Base-by-base conservation (phyloP, 352 stramenopile genomes). In the Phytophthora palmivora region DNA sequence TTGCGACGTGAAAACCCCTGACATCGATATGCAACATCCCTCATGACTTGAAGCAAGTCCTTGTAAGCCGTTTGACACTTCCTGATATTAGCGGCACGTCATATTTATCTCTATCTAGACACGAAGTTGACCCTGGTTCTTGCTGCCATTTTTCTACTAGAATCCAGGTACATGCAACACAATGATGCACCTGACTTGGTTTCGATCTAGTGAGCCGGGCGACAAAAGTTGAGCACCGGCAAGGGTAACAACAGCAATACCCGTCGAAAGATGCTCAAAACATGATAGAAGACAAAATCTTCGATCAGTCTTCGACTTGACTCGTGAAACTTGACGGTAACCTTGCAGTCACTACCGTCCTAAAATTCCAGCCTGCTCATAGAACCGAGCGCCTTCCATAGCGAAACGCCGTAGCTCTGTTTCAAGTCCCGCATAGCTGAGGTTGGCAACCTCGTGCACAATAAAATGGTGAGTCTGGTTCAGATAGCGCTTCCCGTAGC, bases 401-500 rank as follows among this genome's bases (percentile, higher is more conserved):
- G 75, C 75, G 33, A 76, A 76, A 15, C 47, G 43, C 3, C 72
- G 65, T 16, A 84, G 55, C n/a, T 65, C 34, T 6, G 44, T 67
- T 62, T 84, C 75, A 0, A 82, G 63, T 0, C 53, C 44, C 0
- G 58, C 48, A 22, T 67, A 82, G n/a, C 55, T 67, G 30, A 78
- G 44, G 11, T 69, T 63, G n/a, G 45, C 46, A 24, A 84, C 72
- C 26, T 64, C 43, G n/a, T 74, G 58, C 10, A 53, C 48, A 19
- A 61, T 49, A n/a, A 84, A 84, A 48, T 80, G 70, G 28, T 67
- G 51, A 12, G 65, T 63, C 37, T 75, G 47, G 49, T 59, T 57
- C n/a, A 72, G 52, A 9, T 72, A 61, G 8, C 60, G 65, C 36
- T 70, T 72, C 28, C 80, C 80, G 57, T 88, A 89, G 58, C 81